phyloP scores from a whole-genome alignment of 352 stramenopile species.

The Globisporangium recalcitrans region DNA sequence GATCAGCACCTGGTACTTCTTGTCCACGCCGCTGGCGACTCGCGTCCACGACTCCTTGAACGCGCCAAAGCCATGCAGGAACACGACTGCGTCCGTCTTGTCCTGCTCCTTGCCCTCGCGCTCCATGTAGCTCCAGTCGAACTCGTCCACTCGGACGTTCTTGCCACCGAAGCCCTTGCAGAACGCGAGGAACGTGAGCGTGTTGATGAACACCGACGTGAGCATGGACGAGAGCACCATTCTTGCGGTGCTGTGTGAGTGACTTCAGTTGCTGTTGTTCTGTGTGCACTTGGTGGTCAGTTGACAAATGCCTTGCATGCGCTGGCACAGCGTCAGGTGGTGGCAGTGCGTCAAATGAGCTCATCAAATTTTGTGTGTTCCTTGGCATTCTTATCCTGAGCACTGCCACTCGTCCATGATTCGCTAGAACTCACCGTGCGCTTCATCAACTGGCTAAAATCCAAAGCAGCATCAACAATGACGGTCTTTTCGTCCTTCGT shows the following conservation, averaged over 20 bases:
- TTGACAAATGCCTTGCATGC: neutral
- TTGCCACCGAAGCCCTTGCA: conserved; percentile 48
- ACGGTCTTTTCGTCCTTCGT: neutral
- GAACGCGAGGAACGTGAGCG: conserved; percentile 49
- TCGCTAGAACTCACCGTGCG: neutral
- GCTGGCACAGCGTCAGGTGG: neutral
- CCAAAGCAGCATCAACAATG: neutral
- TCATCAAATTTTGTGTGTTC: neutral
- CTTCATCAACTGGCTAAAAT: neutral
- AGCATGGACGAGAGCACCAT: conserved; percentile 25
- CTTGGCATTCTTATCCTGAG: neutral
- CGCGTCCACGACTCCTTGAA: conserved; percentile 66
- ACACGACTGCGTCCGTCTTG: conserved; percentile 51
- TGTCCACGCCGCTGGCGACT: conserved; percentile 45
- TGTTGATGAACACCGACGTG: conserved; percentile 26
- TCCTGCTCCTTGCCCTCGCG: conserved; percentile 27
- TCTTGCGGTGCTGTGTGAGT: neutral
- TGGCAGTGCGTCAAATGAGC: neutral
- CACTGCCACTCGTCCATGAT: neutral
- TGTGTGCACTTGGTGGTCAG: neutral
- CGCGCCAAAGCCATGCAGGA: conserved; percentile 71
- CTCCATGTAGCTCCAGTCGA: conserved; percentile 76
- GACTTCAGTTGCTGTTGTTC: neutral
- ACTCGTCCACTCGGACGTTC: conserved; percentile 39
- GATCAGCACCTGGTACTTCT: conserved; percentile 54